These are phyloP conservation scores for Syzygium aqueum DNA, from an alignment of 345 rosid species.

Conservation along the genomic window DNA sequence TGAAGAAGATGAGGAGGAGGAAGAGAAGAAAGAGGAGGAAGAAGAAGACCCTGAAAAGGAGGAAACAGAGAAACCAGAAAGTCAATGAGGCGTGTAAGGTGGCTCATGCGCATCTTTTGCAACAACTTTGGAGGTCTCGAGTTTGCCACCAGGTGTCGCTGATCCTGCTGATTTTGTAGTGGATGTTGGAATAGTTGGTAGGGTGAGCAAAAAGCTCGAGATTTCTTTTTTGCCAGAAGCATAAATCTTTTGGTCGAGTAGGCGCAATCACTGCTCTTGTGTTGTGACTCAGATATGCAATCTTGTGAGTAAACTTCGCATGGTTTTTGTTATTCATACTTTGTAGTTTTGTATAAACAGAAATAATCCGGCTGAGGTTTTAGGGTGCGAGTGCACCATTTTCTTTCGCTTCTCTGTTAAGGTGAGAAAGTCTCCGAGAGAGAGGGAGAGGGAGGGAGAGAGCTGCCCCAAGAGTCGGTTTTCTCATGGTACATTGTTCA, in stretches of 20 bases:
- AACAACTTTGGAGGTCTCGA: background rate
- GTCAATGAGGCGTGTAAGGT: background rate
- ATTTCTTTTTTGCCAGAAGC: background rate
- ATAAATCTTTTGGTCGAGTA: background rate
- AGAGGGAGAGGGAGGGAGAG: no score
- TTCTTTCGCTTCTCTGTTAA: background rate
- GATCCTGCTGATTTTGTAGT: background rate
- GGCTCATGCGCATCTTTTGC: background rate
- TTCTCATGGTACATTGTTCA: background rate
- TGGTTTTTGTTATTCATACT: background rate
- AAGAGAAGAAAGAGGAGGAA: slow-evolving; percentile 26
- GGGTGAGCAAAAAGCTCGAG: background rate
- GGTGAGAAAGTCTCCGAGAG: background rate
- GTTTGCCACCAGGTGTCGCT: background rate
- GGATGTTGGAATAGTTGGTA: background rate
- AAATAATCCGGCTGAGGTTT: background rate
- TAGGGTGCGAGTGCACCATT: background rate
- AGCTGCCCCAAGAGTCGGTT: background rate
- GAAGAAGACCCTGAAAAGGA: slow-evolving; percentile 33
- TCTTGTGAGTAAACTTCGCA: background rate
- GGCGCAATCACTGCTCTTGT: background rate
- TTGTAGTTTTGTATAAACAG: background rate
- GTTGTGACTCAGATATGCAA: background rate
- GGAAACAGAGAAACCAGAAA: slow-evolving; percentile 19
- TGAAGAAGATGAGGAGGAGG: slow-evolving; percentile 39